Evolutionary conservation across 441 rosid species (phyloP).

Genomic region (Eutrema salsugineum): DNA sequence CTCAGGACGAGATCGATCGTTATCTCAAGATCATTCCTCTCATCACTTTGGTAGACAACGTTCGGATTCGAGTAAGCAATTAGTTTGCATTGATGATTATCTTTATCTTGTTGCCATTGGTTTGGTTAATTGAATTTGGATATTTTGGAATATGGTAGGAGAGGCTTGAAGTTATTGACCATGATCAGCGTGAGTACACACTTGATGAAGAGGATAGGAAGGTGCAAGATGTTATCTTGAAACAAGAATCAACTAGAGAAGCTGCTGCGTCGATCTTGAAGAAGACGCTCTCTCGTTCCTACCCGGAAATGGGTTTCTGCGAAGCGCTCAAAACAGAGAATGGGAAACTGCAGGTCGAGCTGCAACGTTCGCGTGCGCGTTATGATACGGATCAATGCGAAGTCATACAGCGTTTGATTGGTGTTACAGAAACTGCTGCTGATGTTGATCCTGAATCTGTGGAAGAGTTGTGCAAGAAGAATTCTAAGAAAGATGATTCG

Average conservation of each 20-base stretch:
- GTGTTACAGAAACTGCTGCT: slow-evolving; percentile 63
- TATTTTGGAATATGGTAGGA: slow-evolving; percentile 46
- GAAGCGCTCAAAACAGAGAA: slow-evolving; percentile 72
- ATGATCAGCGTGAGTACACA: slow-evolving; percentile 86
- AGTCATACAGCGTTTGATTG: slow-evolving; percentile 77
- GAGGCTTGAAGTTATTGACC: slow-evolving; percentile 76
- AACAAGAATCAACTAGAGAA: slow-evolving; percentile 60
- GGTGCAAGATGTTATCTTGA: slow-evolving; percentile 75
- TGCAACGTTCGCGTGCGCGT: slow-evolving; percentile 68
- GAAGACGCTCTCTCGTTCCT: slow-evolving; percentile 78
- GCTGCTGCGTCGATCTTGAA: slow-evolving; percentile 53
- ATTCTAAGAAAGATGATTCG: slow-evolving; percentile 44
- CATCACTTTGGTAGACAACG: slow-evolving; percentile 82
- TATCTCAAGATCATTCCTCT: slow-evolving; percentile 88
- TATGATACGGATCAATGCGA: slow-evolving; percentile 68
- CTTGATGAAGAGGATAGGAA: slow-evolving; percentile 84
- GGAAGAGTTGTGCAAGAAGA: slow-evolving; percentile 38
- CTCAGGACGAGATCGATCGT: slow-evolving; percentile 86
- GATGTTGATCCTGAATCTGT: slow-evolving; percentile 36
- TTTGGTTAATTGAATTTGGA: neutral
- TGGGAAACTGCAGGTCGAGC: slow-evolving; percentile 69
- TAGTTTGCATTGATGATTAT: neutral
- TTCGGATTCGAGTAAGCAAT: slow-evolving; percentile 71
- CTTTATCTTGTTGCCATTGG: neutral
- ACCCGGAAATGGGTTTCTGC: slow-evolving; percentile 73